phyloP scores from a whole-genome alignment of 371 early-diverging fungal genomes.

The Mucor velutinosus region DNA sequence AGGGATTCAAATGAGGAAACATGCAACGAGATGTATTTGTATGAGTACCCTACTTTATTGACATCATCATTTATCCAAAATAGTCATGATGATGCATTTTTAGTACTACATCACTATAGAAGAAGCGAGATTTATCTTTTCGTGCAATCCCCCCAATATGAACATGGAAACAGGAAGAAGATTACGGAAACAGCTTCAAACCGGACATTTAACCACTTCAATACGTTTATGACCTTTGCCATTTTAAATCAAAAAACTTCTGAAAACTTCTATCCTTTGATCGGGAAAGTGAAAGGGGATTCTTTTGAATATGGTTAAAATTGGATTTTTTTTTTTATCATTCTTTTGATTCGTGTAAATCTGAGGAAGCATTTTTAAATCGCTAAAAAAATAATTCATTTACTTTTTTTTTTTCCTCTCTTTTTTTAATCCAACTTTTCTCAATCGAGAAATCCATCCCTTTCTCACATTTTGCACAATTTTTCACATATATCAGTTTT shows the following conservation, averaged over 20 bases:
- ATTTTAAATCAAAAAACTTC: conserved; percentile 14
- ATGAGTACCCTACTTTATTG: neutral
- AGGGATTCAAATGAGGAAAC: neutral
- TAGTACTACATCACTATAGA: neutral
- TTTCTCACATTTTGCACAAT: neutral
- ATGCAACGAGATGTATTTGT: neutral
- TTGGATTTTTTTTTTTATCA: conserved; percentile 7
- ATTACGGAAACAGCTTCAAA: neutral
- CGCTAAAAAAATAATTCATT: conserved; percentile 1
- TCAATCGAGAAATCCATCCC: neutral
- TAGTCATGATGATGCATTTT: conserved; percentile 2
- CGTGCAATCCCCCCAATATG: neutral
- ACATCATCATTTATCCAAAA: conserved; percentile 1
- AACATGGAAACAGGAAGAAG: neutral
- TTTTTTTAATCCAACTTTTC: neutral
- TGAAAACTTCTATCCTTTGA: conserved; percentile 14
- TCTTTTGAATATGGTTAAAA: conserved; percentile 22
- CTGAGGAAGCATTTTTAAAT: neutral
- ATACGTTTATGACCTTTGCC: neutral
- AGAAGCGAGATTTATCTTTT: conserved; percentile 1
- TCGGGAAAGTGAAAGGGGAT: conserved; percentile 26
- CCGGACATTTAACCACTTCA: conserved; percentile 3
- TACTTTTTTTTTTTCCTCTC: conserved; percentile 7
- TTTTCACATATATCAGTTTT: neutral
- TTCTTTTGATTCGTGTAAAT: neutral